A percentile compares a stretch with the other conserved stretches of the same genome.
phyloP scores from a whole-genome alignment of 805 yeast genomes.

The Candida gorgasii region DNA sequence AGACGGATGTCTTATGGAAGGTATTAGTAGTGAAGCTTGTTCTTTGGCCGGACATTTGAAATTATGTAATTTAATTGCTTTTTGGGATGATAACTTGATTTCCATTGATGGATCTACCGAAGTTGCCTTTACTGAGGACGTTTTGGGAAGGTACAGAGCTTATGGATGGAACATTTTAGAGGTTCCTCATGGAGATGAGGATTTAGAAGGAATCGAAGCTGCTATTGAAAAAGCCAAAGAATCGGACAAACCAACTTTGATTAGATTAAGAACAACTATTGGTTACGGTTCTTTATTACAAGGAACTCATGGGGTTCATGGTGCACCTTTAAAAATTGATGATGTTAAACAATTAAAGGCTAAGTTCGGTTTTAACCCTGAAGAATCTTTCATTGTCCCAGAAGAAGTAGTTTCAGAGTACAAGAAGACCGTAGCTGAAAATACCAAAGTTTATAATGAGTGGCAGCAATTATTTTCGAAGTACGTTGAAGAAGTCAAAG shows the following conservation, averaged over 20 bases:
- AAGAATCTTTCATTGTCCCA: constrained; percentile 74
- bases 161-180: constrained; percentile 90
- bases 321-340: constrained; percentile 91
- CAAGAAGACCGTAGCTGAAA: constrained; percentile 55
- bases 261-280: constrained; percentile 86
- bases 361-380: constrained; percentile 86
- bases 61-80: constrained; percentile 88
- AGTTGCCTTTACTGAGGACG: constrained; percentile 93
- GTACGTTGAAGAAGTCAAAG: constrained; percentile 63
- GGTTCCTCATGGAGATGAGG: constrained; percentile 80
- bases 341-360: constrained; percentile 85
- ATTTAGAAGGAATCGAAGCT: constrained; percentile 63
- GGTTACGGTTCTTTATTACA: constrained; percentile 86
- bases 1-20: constrained; percentile 98
- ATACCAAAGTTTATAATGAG: constrained; percentile 66
- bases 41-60: constrained; percentile 96
- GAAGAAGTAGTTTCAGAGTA: constrained; percentile 77
- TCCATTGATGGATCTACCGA: constrained; percentile 93
- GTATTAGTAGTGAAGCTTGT: constrained; percentile 91
- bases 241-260: constrained; percentile 80
- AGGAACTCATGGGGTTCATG: constrained; percentile 94
- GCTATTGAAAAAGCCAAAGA: constrained; percentile 84
- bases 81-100: constrained; percentile 96
- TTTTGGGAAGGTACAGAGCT: constrained; percentile 75
- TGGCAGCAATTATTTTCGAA: constrained; percentile 69